phyloP scores from a whole-genome alignment of 1,284 basidiomycete species.

The Ustilago nuda region DNA sequence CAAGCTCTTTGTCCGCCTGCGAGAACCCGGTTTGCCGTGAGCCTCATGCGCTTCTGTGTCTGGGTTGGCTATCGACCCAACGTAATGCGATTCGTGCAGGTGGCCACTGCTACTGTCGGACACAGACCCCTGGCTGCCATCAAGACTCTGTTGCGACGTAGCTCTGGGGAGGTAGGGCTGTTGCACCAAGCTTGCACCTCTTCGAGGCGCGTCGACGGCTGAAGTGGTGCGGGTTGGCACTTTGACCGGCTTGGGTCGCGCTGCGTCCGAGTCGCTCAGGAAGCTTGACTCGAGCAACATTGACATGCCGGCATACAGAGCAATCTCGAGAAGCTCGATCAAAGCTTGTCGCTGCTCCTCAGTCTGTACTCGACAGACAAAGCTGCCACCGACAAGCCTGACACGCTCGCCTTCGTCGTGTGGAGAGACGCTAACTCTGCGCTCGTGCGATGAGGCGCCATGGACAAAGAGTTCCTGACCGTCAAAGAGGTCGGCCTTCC shows the following conservation, averaged over 20 bases:
- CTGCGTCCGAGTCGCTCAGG: constrained; percentile 52
- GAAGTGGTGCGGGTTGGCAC: constrained; percentile 41
- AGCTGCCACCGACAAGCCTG: constrained; percentile 56
- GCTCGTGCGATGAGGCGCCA: constrained; percentile 22
- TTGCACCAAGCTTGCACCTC: constrained; percentile 31
- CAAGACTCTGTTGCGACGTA: constrained; percentile 27
- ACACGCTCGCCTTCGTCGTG: constrained; percentile 38
- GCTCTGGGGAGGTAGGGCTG: constrained; percentile 21
- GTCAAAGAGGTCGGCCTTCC: constrained; percentile 48
- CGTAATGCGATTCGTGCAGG: neutral
- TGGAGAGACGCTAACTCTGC: constrained; percentile 25
- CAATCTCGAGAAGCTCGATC: constrained; percentile 38
- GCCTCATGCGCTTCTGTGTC: constrained; percentile 11
- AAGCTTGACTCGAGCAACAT: constrained; percentile 63
- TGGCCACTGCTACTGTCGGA: constrained; percentile 18
- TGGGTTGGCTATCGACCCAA: neutral
- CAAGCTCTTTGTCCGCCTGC: constrained; percentile 49
- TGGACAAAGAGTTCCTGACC: constrained; percentile 49
- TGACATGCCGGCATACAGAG: constrained; percentile 54
- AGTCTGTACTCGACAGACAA: constrained; percentile 38
- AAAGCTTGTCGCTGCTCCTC: constrained; percentile 35
- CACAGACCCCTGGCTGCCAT: constrained; percentile 15
- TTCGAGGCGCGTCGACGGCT: constrained; percentile 27
- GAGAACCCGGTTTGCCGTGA: constrained; percentile 13
- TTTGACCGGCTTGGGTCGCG: constrained; percentile 39